These are phyloP conservation scores for Puccinia novopanici DNA, from an alignment of 1,284 basidiomycete species.

Conservation along the genomic window DNA sequence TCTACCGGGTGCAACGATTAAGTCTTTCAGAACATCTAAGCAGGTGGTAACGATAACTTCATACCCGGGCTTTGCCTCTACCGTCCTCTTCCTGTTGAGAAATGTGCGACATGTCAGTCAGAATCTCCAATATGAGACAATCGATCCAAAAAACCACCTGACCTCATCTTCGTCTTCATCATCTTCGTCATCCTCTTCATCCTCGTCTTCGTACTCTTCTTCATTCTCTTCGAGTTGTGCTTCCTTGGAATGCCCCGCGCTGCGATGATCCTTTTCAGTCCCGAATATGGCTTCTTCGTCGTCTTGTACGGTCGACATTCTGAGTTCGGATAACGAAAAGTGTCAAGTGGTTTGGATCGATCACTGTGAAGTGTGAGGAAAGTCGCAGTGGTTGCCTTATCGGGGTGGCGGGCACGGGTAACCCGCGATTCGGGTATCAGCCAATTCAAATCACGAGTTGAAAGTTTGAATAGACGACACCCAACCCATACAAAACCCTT, in stretches of 20 bases:
- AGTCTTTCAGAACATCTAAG: slow-evolving; percentile 8
- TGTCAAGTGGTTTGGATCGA: neutral
- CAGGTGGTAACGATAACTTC: neutral
- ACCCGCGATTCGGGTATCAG: too few species aligned
- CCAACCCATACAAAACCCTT: too few species aligned
- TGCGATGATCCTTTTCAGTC: neutral
- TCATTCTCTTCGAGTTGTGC: slow-evolving; percentile 55
- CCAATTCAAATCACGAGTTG: too few species aligned
- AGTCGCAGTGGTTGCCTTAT: too few species aligned
- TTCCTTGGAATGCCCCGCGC: neutral
- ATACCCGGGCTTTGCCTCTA: slow-evolving; percentile 46
- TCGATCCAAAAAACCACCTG: slow-evolving; percentile 56
- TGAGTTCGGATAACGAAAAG: neutral
- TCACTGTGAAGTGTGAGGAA: too few species aligned
- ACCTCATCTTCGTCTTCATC: slow-evolving; percentile 65
- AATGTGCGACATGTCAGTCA: slow-evolving; percentile 36
- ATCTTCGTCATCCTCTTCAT: slow-evolving; percentile 65
- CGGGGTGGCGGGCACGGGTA: too few species aligned
- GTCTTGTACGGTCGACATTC: slow-evolving; percentile 13
- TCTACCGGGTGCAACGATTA: slow-evolving; percentile 41
- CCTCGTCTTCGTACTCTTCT: slow-evolving; percentile 55
- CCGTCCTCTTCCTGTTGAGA: slow-evolving; percentile 39
- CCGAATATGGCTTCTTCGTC: slow-evolving; percentile 24
- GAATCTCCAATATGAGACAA: slow-evolving; percentile 45
- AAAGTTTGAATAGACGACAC: too few species aligned